These are phyloP conservation scores for Allodekkera sacchari DNA, from an alignment of 805 yeast genomes.

Conservation along the genomic window DNA sequence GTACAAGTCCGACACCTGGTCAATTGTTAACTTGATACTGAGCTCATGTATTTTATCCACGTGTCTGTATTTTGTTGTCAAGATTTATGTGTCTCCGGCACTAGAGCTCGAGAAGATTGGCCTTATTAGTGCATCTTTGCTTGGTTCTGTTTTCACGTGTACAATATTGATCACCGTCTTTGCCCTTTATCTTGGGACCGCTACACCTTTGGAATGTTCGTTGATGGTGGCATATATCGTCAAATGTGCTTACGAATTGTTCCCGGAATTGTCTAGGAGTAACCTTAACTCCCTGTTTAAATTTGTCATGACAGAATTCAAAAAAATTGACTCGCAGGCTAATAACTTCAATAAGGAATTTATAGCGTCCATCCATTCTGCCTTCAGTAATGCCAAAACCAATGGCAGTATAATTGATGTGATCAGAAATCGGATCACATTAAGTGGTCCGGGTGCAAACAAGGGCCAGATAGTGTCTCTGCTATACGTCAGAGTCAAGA, in stretches of 20 bases:
- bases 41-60: constrained; percentile 72
- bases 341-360: constrained; percentile 16
- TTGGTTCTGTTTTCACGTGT: constrained; percentile 78
- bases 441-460: no score
- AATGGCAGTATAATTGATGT: constrained; percentile 5
- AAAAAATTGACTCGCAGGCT: constrained; percentile 26
- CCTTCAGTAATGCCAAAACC: not conserved
- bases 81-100: constrained; percentile 68
- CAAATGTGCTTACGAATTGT: constrained; percentile 85
- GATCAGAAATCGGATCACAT: constrained; percentile 1
- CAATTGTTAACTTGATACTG: constrained; percentile 60
- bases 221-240: constrained; percentile 84
- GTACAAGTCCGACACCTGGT: constrained; percentile 66
- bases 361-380: constrained; percentile 1
- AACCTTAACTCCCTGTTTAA: constrained; percentile 26
- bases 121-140: constrained; percentile 64
- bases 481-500: not conserved
- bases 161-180: constrained; percentile 67
- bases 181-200: constrained; percentile 77
- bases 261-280: constrained; percentile 70
- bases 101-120: constrained; percentile 55
- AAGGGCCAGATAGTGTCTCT: constrained; percentile 2
- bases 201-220: constrained; percentile 87
- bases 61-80: constrained; percentile 68
- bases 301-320: constrained; percentile 28